Percentiles rank a stretch among this genome's conserved stretches.
Conservation (phyloP, 192 early-diverging fungal species). For the Lobosporangium transversale region DNA sequence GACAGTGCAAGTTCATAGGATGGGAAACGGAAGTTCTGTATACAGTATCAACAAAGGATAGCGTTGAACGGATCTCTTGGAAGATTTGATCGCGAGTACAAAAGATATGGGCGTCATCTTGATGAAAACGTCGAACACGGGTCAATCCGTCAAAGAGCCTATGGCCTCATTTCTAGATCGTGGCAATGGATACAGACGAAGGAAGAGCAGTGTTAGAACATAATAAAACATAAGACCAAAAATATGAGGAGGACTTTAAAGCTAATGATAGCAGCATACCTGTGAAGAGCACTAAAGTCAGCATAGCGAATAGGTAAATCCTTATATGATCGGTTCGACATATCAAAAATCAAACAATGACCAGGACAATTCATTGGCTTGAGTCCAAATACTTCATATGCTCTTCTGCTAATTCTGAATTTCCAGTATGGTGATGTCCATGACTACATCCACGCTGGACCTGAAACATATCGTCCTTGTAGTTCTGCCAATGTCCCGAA, state of each 20-base stretch:
- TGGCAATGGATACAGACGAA: too few relatives aligned
- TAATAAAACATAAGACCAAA: too few relatives aligned
- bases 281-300: conserved; percentile 93
- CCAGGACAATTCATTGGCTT: conserved; percentile 99
- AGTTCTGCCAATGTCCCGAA: conserved; percentile 96
- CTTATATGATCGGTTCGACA: conserved; percentile 80
- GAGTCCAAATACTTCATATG: conserved; percentile 76
- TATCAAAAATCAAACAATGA: conserved; percentile 92
- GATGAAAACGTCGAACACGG: conserved; percentile 93
- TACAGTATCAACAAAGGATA: conserved; percentile 82
- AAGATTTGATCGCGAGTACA: conserved; percentile 84
- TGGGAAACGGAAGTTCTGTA: conserved; percentile 85
- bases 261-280: too few relatives aligned
- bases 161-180: conserved; percentile 89
- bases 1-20: conserved; percentile 83
- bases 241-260: too few relatives aligned
- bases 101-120: conserved; percentile 98
- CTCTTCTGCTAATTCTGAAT: not conserved
- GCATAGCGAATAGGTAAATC: conserved; percentile 91
- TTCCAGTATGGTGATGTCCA: conserved; percentile 6
- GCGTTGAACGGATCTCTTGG: conserved; percentile 78
- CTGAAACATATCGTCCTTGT: conserved; percentile 94
- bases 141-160: conserved; percentile 89
- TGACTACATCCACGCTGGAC: conserved; percentile 58
- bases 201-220: too few relatives aligned